Base-by-base conservation (phyloP, 2,329 filamentous ascomycete genomes). In the Thermothelomyces thermophilus region DNA sequence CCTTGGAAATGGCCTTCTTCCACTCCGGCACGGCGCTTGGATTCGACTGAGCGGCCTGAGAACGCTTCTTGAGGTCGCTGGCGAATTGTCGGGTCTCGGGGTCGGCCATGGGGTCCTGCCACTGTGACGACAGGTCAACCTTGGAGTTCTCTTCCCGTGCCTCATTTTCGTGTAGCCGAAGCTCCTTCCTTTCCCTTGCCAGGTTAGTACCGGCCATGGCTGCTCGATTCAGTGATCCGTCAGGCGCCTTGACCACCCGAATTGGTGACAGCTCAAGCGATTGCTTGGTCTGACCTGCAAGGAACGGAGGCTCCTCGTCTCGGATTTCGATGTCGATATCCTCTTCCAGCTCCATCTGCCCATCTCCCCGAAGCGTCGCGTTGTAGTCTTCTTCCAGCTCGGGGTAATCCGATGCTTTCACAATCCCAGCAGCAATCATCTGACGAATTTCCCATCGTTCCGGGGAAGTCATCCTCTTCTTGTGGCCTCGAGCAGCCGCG, bases 361-460 rank as follows among this genome's bases (percentile, higher is more conserved):
- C 87, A 58, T 95, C 88, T 14, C 90, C 91, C 22, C 84, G 86
- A 22, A 96, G 72, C 0, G 89, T 90, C 14, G 87, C 86, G 55
- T 95, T 85, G 65, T 95, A 95, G 50, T 97, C 90, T 59, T 96
- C 89, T 58, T 97, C 88, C 24, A 97, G 77, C 56, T 96, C 91
- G 0, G 93, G 93, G 64, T 95, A 96, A 60, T 97, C 91, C 0
- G 87, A 87, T 0, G 89, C 90, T 60, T 93, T 95, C 16, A 89
- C 86, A 8, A 94, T 91, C 40, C 94, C 93, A 4, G 93, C 95
- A 3, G 91, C 90, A 62, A 98, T 97, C 46, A 98, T 75, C 64
- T 98, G 93, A 55, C 91, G 83, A 55, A 98, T 96, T 66, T 98
- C 93, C 91, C 93, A 98, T 63, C 93, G 76, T 65, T 98, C 93